phyloP scores from a whole-genome alignment of 1,284 basidiomycete genomes.

The Omphalotus olearius region DNA sequence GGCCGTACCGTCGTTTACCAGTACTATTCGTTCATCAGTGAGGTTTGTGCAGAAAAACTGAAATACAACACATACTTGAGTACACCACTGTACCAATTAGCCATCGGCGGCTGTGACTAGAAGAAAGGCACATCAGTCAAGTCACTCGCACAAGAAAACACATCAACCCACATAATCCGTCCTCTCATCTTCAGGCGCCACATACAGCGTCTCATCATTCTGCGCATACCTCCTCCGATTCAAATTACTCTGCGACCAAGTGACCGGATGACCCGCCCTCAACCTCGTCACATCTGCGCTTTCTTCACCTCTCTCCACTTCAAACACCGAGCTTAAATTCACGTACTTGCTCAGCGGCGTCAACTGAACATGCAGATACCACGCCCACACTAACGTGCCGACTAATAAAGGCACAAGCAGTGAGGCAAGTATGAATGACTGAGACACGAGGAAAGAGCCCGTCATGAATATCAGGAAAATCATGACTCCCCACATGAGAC shows the following conservation, averaged over 20 bases:
- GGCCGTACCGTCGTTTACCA: slow-evolving; percentile 83
- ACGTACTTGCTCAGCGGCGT: slow-evolving; percentile 80
- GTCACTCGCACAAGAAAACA: not conserved
- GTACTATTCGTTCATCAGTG: slow-evolving; percentile 46
- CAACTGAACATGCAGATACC: slow-evolving; percentile 70
- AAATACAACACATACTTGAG: slow-evolving; percentile 59
- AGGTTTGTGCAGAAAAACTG: not conserved
- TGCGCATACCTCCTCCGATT: slow-evolving; percentile 83
- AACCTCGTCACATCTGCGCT: slow-evolving; percentile 72
- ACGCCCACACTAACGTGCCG: slow-evolving; percentile 78
- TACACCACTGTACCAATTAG: slow-evolving; percentile 87
- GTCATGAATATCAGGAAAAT: slow-evolving; percentile 92
- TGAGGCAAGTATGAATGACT: slow-evolving; percentile 74
- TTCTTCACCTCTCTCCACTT: slow-evolving; percentile 83
- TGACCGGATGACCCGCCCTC: slow-evolving; percentile 77
- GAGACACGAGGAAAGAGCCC: slow-evolving; percentile 85
- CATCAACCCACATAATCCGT: slow-evolving; percentile 78
- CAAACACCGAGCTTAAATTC: slow-evolving; percentile 80
- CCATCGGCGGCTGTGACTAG: slow-evolving; percentile 91
- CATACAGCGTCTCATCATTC: slow-evolving; percentile 92
- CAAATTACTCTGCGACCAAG: slow-evolving; percentile 82
- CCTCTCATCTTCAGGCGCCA: slow-evolving; percentile 84
- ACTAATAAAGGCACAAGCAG: slow-evolving; percentile 77
- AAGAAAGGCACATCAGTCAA: not conserved
- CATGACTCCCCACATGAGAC: slow-evolving; percentile 84